Evolutionary conservation across 208 protist species (phyloP), one percentile per base, ranked within the genome.

Genomic region (Acanthamoeba rhysodes): DNA sequence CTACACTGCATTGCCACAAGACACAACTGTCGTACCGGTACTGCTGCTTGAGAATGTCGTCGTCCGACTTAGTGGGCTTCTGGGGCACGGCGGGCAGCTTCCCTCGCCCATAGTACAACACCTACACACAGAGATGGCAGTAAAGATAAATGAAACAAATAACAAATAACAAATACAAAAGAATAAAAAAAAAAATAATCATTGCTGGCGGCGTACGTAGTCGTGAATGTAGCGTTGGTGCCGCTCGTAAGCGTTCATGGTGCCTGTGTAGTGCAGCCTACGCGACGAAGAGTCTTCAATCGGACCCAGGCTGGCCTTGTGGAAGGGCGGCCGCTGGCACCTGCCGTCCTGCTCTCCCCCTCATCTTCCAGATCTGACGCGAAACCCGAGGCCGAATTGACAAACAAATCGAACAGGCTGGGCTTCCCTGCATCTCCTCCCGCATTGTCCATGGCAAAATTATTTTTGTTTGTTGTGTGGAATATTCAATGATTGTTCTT

Each of bases 41-140:
- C 50, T 94, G 91, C 53, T 94, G 53, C 57, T 68, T 94, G 70
- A 94, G 72, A 34, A 94, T 68, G n/a, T 94, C 48, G 10, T 84
- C 50, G 24, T 94, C 91, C 20, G 91, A 85, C 91, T 84, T 94
- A 1, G 91, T 84, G 32, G 57, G 66, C 50, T 94, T 32, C 37
- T 62, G 45, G 18, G 50, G 66, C n/a, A 68, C 74, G 20, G 29
- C 45, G 27, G 57, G 57, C 64, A 64, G 70, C 70, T 94, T 94
- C 4, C 57, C 72, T 85, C 68, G 27, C 0, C 87, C 87, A 41
- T 93, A 93, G 62, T 59, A 93, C 24, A 93, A 34, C 22, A 88
- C 80, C 80, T 88, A 50, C 37, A 8, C 20, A 18, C 32, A 20
- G 7, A 50, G 37, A 82, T 7, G 37, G 6, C 3, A 45, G 9